Conservation (phyloP, 495 filamentous ascomycete genomes). For the Tuber umbilicatum region DNA sequence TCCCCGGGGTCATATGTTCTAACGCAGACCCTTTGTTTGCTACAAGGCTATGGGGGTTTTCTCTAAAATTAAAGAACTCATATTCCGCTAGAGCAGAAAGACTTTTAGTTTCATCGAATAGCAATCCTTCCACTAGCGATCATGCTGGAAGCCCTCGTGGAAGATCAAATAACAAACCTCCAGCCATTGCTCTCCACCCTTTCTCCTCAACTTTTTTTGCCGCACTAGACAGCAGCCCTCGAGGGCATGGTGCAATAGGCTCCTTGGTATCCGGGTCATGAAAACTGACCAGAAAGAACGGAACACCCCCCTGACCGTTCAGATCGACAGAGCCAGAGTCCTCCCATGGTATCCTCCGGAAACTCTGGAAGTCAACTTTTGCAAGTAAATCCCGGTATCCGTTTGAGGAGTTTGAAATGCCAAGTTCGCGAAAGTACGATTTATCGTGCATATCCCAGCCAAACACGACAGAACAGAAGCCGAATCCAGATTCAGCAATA, state of each 20-base stretch:
- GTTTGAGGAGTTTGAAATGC: constrained; percentile 85
- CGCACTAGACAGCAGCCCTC: constrained; percentile 63
- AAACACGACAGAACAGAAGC: constrained; percentile 94
- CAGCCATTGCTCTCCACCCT: constrained; percentile 80
- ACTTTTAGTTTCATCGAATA: constrained; percentile 20
- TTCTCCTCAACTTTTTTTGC: constrained; percentile 59
- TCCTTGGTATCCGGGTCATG: constrained; percentile 63
- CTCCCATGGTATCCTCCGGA: constrained; percentile 92
- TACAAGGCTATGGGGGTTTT: constrained; percentile 26
- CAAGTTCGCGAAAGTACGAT: constrained; percentile 77
- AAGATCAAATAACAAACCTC: constrained; percentile 55
- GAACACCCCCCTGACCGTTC: constrained; percentile 46
- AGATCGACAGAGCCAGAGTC: constrained; percentile 46
- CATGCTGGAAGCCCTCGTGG: neutral
- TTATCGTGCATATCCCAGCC: constrained; percentile 98
- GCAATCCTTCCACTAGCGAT: neutral
- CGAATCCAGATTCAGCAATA: constrained; percentile 75
- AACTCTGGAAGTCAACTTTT: constrained; percentile 70
- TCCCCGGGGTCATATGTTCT: constrained; percentile 71
- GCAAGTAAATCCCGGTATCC: constrained; percentile 88
- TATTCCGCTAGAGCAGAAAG: constrained; percentile 63
- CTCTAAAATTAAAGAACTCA: constrained; percentile 86
- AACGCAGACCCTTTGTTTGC: constrained; percentile 23
- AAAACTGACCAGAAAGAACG: constrained; percentile 90
- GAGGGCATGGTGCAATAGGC: constrained; percentile 73